Base-by-base conservation (phyloP, 345 rosid genomes). In the Salix viminalis region DNA sequence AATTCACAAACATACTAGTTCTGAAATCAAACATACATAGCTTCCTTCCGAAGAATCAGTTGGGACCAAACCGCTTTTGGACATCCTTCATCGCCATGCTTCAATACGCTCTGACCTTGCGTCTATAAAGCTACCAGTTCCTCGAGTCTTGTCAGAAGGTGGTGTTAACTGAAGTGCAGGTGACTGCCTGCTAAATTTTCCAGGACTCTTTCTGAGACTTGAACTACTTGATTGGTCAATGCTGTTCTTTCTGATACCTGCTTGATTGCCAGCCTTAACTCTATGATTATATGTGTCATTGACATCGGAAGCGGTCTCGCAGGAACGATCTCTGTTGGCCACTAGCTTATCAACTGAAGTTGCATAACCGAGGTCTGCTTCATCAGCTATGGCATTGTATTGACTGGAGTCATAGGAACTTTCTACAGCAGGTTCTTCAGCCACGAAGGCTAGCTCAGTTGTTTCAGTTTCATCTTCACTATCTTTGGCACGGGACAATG, bases 31-130 rank as follows among this genome's bases (percentile, higher is more conserved):
- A 69, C 62, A 79, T 48, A 75, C 52, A 21, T 13, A 14, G 19
- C 64, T 19, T 42, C 34, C 42, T 73, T 24, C 73, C 54, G 36
- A 61, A 21, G 69, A 69, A 74, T 68, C 79, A 70, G 64, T 72
- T 56, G 37, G 21, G 34, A 23, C 34, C 39, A 21, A 26, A 77
- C 74, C 6, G 23, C 15, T 41, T 60, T 24, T 65, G 19, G 30
- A 23, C 69, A 23, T 77, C 68, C 73, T 81, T 86, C 85, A 91
- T 70, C 91, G 73, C 78, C 78, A 79, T 7, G 82, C 82, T 70
- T 75, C 77, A 26, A 86, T 87, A 68, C 90, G 90, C 80, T 90
- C 96, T 16, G 66, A 84, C 86, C 92, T 87, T 1, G 90, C 84
- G 77, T 88, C 88, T 71, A 91, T 78, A 56, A 86, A 77, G 87